Evolutionary conservation across 176 grass and related monocot genomes (phyloP), one percentile per base, ranked within the genome.

Genomic region (Oryza rufipogon): DNA sequence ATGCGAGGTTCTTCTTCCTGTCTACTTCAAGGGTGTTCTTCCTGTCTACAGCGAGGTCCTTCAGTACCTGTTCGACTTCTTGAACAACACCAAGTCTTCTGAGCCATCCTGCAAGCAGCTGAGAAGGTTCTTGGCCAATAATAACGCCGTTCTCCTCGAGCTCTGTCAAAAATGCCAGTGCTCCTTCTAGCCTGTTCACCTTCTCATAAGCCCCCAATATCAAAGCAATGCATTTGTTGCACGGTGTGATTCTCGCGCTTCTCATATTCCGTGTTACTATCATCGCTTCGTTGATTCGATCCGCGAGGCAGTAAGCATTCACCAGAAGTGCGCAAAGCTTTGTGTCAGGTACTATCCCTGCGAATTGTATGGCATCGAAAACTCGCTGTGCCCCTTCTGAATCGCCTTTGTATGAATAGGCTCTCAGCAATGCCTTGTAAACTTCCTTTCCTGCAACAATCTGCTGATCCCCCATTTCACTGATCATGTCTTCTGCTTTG

Each of bases 371-470:
- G 7, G 88, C 86, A 38, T 94, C 71, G 0, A 96, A 99, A 28
- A 94, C 79, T 77, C 88, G 80, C 11, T 99, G 93, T 4, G 89
- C 86, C 14, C 96, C 93, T n/a, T 87, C 83, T 19, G 88, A 87
- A 86, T 94, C 58, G 0, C 96, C 91, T 61, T 63, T 84, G 48
- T 81, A 87, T 13, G 91, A 95, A 72, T 92, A 99, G 7, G 88
- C 89, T 94, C 96, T 94, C 65, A 99, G 71, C 83, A 99, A 81
- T 20, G 96, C 96, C 49, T 96, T 99, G 68, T 99, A 94, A 51
- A 98, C 78, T 60, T 98, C 96, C 80, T 73, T 96, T 56, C 93
- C 86, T 1, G 86, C 76, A n/a, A 88, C 87, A 6, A 91, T 79
- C 76, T 98, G 86, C 76, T 79, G 79, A 49, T 83, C 84, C 69